Percentiles rank a stretch among this genome's conserved stretches.
Conservation (phyloP, 108 stramenopile genomes). For the Nitzschia palea region DNA sequence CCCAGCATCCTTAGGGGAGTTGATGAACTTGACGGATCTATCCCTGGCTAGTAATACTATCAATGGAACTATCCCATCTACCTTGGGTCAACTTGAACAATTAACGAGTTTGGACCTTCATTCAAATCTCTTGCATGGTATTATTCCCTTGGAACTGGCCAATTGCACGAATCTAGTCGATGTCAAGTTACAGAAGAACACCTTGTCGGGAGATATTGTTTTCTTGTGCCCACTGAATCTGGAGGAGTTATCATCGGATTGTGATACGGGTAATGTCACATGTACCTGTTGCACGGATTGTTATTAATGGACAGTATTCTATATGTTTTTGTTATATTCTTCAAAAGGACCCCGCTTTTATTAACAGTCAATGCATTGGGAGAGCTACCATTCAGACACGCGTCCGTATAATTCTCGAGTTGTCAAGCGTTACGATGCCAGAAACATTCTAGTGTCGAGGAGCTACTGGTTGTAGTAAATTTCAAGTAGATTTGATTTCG, state of each 20-base stretch:
- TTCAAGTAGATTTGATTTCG: too few relatives aligned
- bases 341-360: too few relatives aligned
- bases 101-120: background rate
- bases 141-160: background rate
- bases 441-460: too few relatives aligned
- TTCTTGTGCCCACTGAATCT: background rate
- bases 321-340: too few relatives aligned
- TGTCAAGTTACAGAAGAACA: background rate
- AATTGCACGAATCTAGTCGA: background rate
- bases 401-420: too few relatives aligned
- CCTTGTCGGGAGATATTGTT: background rate
- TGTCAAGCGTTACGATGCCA: too few relatives aligned
- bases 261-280: background rate
- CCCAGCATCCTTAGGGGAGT: background rate
- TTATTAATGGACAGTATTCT: background rate
- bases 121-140: background rate
- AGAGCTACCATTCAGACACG: too few relatives aligned
- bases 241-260: background rate
- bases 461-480: too few relatives aligned
- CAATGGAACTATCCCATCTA: background rate
- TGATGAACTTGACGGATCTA: background rate
- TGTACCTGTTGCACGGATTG: slow-evolving; percentile 8
- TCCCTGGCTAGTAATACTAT: slow-evolving; percentile 1
- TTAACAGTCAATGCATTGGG: too few relatives aligned
- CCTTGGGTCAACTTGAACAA: background rate